A percentile compares a stretch with the other conserved stretches of the same genome.
Conservation (phyloP, 2,329 filamentous ascomycete genomes). For the Pseudogymnoascus sp. region DNA sequence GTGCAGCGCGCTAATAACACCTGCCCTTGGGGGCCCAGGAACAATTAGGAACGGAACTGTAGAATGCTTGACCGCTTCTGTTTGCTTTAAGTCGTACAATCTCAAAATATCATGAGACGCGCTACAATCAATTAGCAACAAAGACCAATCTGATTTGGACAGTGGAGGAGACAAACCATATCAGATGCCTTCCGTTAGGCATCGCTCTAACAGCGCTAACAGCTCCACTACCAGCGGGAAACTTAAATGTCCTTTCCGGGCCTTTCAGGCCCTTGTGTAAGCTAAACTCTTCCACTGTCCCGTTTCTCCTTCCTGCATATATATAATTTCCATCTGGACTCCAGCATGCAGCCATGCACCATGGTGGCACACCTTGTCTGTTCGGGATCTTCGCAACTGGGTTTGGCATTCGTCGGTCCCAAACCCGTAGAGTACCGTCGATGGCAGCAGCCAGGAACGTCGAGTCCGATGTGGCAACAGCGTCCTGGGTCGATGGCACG, state of each 20-base stretch:
- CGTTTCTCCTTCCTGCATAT: conserved; percentile 84
- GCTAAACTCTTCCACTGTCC: conserved; percentile 90
- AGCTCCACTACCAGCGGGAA: conserved; percentile 81
- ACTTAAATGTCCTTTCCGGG: conserved; percentile 74
- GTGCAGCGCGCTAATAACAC: conserved; percentile 79
- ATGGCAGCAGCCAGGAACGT: conserved; percentile 86
- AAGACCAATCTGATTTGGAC: not conserved
- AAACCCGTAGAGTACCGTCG: conserved; percentile 83
- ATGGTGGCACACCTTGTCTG: conserved; percentile 72
- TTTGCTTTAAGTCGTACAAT: conserved; percentile 75
- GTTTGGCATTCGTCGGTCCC: conserved; percentile 73
- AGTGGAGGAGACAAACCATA: conserved; percentile 54
- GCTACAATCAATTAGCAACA: conserved; percentile 37
- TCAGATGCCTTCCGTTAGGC: conserved; percentile 84
- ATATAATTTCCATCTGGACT: conserved; percentile 92
- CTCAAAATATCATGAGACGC: conserved; percentile 90
- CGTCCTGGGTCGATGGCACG: conserved; percentile 41
- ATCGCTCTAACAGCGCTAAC: conserved; percentile 85
- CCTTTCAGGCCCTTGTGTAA: conserved; percentile 73
- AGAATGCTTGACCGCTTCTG: conserved; percentile 60
- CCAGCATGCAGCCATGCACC: conserved; percentile 98
- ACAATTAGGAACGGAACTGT: conserved; percentile 94
- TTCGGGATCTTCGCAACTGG: conserved; percentile 75
- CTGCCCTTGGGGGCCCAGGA: conserved; percentile 74
- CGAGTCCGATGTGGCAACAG: conserved; percentile 59